Conservation (phyloP, 768 basidiomycete species). For the Tricholoma hemisulphureum region DNA sequence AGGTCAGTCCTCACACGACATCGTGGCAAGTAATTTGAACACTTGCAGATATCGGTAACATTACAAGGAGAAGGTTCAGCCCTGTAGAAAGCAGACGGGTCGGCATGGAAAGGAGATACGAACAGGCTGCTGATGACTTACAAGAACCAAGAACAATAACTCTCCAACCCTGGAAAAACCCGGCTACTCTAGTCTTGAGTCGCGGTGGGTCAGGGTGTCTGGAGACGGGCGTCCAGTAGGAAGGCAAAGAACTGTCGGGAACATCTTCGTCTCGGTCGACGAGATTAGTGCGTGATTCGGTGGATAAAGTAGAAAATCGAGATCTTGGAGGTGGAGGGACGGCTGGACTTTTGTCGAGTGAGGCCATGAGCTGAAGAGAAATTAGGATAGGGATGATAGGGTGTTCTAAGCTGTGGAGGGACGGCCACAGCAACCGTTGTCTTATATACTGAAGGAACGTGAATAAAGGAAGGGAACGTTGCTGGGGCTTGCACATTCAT, state of each 20-base stretch:
- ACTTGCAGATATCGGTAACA: constrained; percentile 66
- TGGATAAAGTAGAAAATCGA: not conserved
- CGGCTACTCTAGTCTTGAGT: not conserved
- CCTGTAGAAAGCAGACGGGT: constrained; percentile 38
- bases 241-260: constrained; percentile 7
- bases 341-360: not conserved
- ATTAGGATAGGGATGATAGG: not conserved
- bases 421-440: not conserved
- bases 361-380: not conserved
- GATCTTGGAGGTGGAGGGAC: not conserved
- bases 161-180: constrained; percentile 47
- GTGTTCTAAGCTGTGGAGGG: not conserved
- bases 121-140: constrained; percentile 29
- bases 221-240: constrained; percentile 11
- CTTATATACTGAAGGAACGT: not conserved
- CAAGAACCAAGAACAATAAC: constrained; percentile 57
- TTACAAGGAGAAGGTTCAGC: constrained; percentile 67
- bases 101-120: not conserved
- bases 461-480: no score
- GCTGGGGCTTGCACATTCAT: no score
- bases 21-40: not conserved
- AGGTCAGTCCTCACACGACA: not conserved
- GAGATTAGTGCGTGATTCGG: not conserved
- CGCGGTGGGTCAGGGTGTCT: not conserved
- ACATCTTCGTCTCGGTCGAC: constrained; percentile 5